Percentiles rank a stretch among this genome's conserved stretches.
phyloP scores from a whole-genome alignment of 1,139 yeast genomes.

The Torulaspora pretoriensis region DNA sequence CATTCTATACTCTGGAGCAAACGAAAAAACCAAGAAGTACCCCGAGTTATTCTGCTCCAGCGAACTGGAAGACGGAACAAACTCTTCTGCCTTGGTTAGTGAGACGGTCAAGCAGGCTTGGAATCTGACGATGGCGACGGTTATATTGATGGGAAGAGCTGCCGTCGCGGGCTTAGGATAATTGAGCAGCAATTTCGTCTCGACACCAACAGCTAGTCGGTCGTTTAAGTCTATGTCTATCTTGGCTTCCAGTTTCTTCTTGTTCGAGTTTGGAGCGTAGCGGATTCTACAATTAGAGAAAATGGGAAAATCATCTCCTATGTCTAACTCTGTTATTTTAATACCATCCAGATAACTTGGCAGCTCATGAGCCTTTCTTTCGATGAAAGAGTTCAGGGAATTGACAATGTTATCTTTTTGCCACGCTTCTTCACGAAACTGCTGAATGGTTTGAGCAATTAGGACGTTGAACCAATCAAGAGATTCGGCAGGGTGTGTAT shows the following conservation, averaged over 20 bases:
- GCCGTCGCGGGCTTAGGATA: slow-evolving; percentile 86
- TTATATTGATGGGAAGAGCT: slow-evolving; percentile 72
- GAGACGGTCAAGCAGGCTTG: slow-evolving; percentile 91
- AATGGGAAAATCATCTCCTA: slow-evolving; percentile 94
- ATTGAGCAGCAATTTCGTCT: slow-evolving; percentile 74
- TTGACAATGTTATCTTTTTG: slow-evolving; percentile 78
- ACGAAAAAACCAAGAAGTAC: slow-evolving; percentile 72
- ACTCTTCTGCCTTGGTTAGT: slow-evolving; percentile 36
- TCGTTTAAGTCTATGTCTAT: slow-evolving; percentile 92
- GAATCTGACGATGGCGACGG: slow-evolving; percentile 85
- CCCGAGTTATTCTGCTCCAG: slow-evolving; percentile 34
- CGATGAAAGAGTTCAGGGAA: slow-evolving; percentile 55
- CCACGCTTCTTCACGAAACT: slow-evolving; percentile 80
- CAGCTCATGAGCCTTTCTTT: slow-evolving; percentile 39
- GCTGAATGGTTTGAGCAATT: slow-evolving; percentile 85
- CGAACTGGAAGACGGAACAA: slow-evolving; percentile 49
- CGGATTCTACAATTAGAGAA: slow-evolving; percentile 87
- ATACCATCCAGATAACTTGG: slow-evolving; percentile 82
- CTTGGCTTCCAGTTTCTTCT: slow-evolving; percentile 68
- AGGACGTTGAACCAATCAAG: slow-evolving; percentile 95
- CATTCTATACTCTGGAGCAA: slow-evolving; percentile 82
- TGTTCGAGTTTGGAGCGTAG: slow-evolving; percentile 43
- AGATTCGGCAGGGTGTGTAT: slow-evolving; percentile 81
- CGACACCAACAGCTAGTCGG: slow-evolving; percentile 82
- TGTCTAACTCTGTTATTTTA: slow-evolving; percentile 78